Evolutionary conservation across 2,329 filamentous ascomycete species (phyloP).

Genomic region (Hypomyces rosellus): DNA sequence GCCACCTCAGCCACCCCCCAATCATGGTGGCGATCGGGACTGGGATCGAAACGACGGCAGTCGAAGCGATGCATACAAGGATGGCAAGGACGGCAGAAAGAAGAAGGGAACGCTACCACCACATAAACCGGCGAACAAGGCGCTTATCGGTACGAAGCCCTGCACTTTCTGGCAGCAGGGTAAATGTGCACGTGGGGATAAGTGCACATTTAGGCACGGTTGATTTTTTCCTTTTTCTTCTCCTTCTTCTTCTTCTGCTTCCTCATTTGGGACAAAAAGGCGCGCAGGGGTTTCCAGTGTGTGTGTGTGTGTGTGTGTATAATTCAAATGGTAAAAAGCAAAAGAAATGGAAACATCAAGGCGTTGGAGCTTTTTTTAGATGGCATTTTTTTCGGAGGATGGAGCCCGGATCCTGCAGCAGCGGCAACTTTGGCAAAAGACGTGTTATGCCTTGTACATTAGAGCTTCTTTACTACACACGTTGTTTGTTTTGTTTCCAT

Average conservation of each 20-base stretch:
- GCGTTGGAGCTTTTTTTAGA: slow-evolving; percentile 10
- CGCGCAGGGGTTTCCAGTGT: too few species aligned
- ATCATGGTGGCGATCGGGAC: slow-evolving; percentile 27
- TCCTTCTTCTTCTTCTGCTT: too few species aligned
- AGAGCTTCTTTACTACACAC: slow-evolving; percentile 2
- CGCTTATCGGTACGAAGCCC: slow-evolving; percentile 58
- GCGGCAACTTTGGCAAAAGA: too few species aligned
- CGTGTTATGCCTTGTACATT: slow-evolving; percentile 9
- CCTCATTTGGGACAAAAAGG: too few species aligned
- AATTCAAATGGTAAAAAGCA: not conserved
- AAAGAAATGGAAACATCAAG: not conserved
- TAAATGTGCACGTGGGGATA: slow-evolving; percentile 65
- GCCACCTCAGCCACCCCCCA: slow-evolving; percentile 16
- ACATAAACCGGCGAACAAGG: slow-evolving; percentile 45
- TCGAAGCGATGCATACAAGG: slow-evolving; percentile 25
- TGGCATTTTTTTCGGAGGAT: not conserved
- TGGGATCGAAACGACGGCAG: slow-evolving; percentile 27
- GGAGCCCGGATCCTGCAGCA: not conserved
- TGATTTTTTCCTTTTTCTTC: slow-evolving; percentile 10
- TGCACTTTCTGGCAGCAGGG: slow-evolving; percentile 67
- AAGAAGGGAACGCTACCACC: slow-evolving; percentile 35
- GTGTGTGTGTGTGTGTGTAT: not conserved
- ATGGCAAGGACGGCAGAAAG: slow-evolving; percentile 33
- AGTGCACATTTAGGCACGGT: slow-evolving; percentile 69
- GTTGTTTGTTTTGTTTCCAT: slow-evolving; percentile 6